Percentiles rank a stretch among this genome's conserved stretches.
These are phyloP conservation scores for Trichoderma oligosporum DNA, from an alignment of 2,329 filamentous ascomycete genomes.

Conservation along the genomic window DNA sequence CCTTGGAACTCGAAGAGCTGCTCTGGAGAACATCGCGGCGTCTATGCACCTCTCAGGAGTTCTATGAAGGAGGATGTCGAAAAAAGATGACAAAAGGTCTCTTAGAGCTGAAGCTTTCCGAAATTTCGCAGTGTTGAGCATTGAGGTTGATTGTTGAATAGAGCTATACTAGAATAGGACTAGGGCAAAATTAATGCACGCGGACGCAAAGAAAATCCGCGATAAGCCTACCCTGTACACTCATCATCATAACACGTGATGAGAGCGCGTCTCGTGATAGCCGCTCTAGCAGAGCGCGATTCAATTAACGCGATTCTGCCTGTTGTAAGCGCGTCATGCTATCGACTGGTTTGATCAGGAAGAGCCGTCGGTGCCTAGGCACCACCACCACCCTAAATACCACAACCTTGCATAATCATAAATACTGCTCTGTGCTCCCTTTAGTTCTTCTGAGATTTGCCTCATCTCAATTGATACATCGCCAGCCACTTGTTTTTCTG, in stretches of 20 bases:
- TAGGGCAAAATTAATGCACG: constrained; percentile 23
- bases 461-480: constrained; percentile 15
- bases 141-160: constrained; percentile 41
- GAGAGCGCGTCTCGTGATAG: constrained; percentile 7
- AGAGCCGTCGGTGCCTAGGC: constrained; percentile 1
- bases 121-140: constrained; percentile 45
- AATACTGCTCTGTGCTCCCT: constrained; percentile 19
- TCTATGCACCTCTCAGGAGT: constrained; percentile 34
- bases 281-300: not conserved
- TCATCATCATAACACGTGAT: not conserved
- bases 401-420: constrained; percentile 21
- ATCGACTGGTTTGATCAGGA: not conserved
- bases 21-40: constrained; percentile 65
- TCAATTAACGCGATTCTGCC: constrained; percentile 42
- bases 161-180: constrained; percentile 29
- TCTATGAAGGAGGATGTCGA: constrained; percentile 31
- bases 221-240: constrained; percentile 9
- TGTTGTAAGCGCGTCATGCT: constrained; percentile 36
- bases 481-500: constrained; percentile 6
- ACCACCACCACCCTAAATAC: constrained; percentile 7
- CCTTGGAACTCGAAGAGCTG: constrained; percentile 60
- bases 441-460: constrained; percentile 20
- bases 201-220: not conserved
- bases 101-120: constrained; percentile 36
- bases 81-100: constrained; percentile 32